Evolutionary conservation across 441 rosid genomes (phyloP).

Genomic region (Breynia disticha): DNA sequence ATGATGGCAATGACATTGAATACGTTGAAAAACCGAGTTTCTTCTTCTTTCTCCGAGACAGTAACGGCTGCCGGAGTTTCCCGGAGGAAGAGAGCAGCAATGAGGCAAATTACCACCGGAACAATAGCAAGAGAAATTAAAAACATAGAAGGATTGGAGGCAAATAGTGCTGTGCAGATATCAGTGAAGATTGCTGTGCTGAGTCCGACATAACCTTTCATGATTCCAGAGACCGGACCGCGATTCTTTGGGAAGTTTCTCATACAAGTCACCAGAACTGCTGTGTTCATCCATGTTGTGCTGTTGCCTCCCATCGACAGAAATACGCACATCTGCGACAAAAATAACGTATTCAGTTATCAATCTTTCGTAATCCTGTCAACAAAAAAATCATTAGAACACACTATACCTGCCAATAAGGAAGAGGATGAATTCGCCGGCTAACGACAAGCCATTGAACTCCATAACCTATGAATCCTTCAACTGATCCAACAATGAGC

Average conservation of each 20-base stretch:
- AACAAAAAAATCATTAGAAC: no score
- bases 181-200: conserved; percentile 74
- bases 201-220: conserved; percentile 67
- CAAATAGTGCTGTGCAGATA: conserved; percentile 48
- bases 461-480: conserved; percentile 72
- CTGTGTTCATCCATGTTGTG: conserved; percentile 91
- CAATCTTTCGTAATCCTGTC: no score
- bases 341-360: no score
- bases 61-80: no score
- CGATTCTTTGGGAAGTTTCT: conserved; percentile 58
- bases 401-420: conserved; percentile 73
- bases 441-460: conserved; percentile 82
- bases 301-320: conserved; percentile 77
- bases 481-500: conserved; percentile 60
- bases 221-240: conserved; percentile 64
- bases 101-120: conserved; percentile 46
- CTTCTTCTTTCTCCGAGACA: no score
- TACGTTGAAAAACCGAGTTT: no score
- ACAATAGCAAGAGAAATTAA: conserved; percentile 49
- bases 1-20: no score
- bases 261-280: conserved; percentile 61
- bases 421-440: conserved; percentile 35
- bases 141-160: conserved; percentile 38
- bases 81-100: conserved; percentile 40
- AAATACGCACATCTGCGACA: conserved; percentile 52